phyloP scores from a whole-genome alignment of 345 rosid genomes.

The Aquilaria sinensis region DNA sequence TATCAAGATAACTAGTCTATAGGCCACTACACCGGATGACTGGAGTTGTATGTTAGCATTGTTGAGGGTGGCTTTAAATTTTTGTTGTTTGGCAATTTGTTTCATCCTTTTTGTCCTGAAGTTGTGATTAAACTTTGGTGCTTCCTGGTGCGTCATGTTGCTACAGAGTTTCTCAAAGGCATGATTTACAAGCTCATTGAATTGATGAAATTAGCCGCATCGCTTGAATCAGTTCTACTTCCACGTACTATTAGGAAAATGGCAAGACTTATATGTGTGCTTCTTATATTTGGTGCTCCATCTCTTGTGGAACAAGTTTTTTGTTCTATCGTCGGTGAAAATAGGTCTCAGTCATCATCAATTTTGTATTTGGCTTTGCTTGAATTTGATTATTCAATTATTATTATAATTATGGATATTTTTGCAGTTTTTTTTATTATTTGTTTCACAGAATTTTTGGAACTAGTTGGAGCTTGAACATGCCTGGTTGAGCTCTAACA shows the following conservation, averaged over 20 bases:
- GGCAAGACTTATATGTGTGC: constrained; percentile 54
- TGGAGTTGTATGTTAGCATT: too few species aligned
- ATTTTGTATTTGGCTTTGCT: constrained; percentile 53
- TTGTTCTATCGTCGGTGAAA: constrained; percentile 31
- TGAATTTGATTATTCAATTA: too few species aligned
- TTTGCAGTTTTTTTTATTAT: too few species aligned
- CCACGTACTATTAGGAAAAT: constrained; percentile 66
- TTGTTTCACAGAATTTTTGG: too few species aligned
- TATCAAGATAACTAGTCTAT: too few species aligned
- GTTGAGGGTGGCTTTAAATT: not conserved
- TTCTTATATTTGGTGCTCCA: constrained; percentile 45
- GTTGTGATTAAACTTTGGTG: constrained; percentile 77
- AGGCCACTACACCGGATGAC: too few species aligned
- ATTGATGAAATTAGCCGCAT: constrained; percentile 41
- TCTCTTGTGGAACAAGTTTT: constrained; percentile 53
- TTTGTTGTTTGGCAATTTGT: constrained; percentile 68
- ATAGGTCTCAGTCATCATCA: constrained; percentile 35
- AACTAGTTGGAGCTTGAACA: too few species aligned
- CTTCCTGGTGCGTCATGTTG: constrained; percentile 66
- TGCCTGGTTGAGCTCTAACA: too few species aligned
- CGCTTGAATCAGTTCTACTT: constrained; percentile 43
- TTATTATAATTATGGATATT: too few species aligned
- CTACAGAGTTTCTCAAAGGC: constrained; percentile 31
- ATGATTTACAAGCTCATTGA: constrained; percentile 46
- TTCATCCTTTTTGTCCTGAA: constrained; percentile 84